A percentile compares a stretch with the other conserved stretches of the same genome.
Evolutionary conservation across 148 eudicot genomes (phyloP).

Genomic region (Euryodendron excelsum): DNA sequence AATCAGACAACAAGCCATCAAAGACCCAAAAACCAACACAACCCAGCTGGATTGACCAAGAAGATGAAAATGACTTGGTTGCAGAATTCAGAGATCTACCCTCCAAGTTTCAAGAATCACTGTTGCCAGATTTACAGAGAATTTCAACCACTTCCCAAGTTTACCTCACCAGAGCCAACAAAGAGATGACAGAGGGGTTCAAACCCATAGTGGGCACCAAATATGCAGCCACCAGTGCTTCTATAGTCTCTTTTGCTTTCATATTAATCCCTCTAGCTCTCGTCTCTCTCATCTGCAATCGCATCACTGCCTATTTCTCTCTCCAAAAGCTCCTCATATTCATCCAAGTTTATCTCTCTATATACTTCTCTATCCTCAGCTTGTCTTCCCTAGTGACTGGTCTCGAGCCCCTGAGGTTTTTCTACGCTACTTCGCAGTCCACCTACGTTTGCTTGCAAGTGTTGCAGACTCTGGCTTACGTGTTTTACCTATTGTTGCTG

Average conservation of each 20-base stretch:
- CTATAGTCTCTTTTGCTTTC: constrained; percentile 54
- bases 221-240: constrained; percentile 61
- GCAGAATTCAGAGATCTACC: constrained; percentile 72
- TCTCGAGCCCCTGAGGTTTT: constrained; percentile 72
- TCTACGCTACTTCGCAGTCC: constrained; percentile 74
- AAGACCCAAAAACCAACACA: constrained; percentile 24
- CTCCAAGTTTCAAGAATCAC: constrained; percentile 61
- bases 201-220: constrained; percentile 73
- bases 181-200: constrained; percentile 57
- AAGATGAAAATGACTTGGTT: constrained; percentile 51
- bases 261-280: constrained; percentile 65
- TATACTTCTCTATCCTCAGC: constrained; percentile 75
- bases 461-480: constrained; percentile 71
- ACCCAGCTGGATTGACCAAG: constrained; percentile 32
- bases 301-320: constrained; percentile 70
- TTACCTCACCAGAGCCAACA: constrained; percentile 59
- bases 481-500: constrained; percentile 58
- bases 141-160: constrained; percentile 62
- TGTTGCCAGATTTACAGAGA: constrained; percentile 78
- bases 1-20: constrained; percentile 8
- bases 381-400: constrained; percentile 68
- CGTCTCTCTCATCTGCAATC: constrained; percentile 64
- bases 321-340: constrained; percentile 73
- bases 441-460: constrained; percentile 76
- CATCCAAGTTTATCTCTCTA: constrained; percentile 71